These are phyloP conservation scores for Macadamia integrifolia DNA, from an alignment of 164 flowering plant species.

Conservation along the genomic window DNA sequence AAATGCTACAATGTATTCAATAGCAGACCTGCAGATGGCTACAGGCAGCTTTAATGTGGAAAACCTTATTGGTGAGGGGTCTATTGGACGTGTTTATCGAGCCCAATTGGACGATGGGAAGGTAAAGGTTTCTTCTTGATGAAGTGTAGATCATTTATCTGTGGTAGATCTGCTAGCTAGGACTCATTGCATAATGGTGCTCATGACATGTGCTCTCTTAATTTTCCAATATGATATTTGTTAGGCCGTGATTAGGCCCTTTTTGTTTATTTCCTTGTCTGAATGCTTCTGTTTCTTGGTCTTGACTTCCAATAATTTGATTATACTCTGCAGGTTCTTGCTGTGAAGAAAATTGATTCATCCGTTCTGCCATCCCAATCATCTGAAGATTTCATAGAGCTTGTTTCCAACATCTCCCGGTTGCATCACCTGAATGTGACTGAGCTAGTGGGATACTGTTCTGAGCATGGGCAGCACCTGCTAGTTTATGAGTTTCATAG, in stretches of 20 bases:
- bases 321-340: conserved; percentile 53
- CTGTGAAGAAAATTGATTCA: conserved; percentile 85
- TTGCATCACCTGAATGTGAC: conserved; percentile 79
- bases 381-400: conserved; percentile 64
- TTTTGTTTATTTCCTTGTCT: too few species aligned
- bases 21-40: conserved; percentile 94
- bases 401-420: conserved; percentile 60
- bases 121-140: conserved; percentile 34
- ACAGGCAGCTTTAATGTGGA: conserved; percentile 84
- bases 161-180: neutral
- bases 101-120: conserved; percentile 86
- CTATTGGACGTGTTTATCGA: conserved; percentile 89
- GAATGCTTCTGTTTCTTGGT: neutral
- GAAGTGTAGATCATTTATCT: neutral
- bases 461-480: conserved; percentile 83
- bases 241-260: too few species aligned
- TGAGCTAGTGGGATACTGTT: conserved; percentile 86
- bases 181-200: neutral
- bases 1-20: conserved; percentile 54
- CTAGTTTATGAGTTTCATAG: conserved; percentile 81
- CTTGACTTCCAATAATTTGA: neutral
- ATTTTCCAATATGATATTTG: neutral
- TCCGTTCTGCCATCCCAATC: conserved; percentile 43
- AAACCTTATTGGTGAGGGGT: conserved; percentile 81
- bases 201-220: neutral